phyloP scores from a whole-genome alignment of 495 filamentous ascomycete species.

The Cryomyces minteri region DNA sequence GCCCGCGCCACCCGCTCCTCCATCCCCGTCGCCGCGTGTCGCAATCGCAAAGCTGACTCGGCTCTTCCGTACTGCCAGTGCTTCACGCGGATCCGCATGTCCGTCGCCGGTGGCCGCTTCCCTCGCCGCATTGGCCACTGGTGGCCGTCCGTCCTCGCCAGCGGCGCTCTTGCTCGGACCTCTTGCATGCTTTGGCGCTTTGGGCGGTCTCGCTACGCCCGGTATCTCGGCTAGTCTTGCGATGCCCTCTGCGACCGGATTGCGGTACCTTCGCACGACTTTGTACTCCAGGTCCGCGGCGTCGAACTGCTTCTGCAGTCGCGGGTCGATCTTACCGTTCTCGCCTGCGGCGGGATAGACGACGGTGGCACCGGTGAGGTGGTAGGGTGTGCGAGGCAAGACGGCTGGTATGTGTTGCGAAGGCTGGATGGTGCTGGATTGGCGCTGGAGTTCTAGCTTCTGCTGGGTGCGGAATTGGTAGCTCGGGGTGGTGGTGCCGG shows the following conservation, averaged over 20 bases:
- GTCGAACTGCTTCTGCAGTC: conserved; percentile 38
- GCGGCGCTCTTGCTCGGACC: no score
- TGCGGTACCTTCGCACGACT: conserved; percentile 47
- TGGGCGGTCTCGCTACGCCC: not conserved
- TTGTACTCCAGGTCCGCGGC: conserved; percentile 45
- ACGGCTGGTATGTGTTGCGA: conserved; percentile 23
- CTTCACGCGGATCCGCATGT: no score
- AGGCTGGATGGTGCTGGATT: conserved; percentile 44
- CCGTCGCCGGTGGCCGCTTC: no score
- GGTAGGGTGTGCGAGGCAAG: conserved; percentile 19
- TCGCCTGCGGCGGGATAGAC: conserved; percentile 25
- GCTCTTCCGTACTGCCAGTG: no score
- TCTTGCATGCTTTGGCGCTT: no score
- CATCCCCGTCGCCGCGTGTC: no score
- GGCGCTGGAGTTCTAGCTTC: conserved; percentile 51
- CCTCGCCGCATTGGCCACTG: no score
- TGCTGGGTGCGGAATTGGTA: conserved; percentile 34
- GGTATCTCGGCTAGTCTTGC: not conserved
- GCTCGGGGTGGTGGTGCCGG: not conserved
- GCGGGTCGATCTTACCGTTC: conserved; percentile 18
- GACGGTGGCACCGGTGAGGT: conserved; percentile 18
- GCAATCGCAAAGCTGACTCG: no score
- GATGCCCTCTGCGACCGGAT: conserved; percentile 39
- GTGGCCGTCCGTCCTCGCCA: no score
- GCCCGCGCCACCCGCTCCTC: no score